Evolutionary conservation across 495 filamentous ascomycete genomes (phyloP).

Genomic region (Penicillium mononematosum): DNA sequence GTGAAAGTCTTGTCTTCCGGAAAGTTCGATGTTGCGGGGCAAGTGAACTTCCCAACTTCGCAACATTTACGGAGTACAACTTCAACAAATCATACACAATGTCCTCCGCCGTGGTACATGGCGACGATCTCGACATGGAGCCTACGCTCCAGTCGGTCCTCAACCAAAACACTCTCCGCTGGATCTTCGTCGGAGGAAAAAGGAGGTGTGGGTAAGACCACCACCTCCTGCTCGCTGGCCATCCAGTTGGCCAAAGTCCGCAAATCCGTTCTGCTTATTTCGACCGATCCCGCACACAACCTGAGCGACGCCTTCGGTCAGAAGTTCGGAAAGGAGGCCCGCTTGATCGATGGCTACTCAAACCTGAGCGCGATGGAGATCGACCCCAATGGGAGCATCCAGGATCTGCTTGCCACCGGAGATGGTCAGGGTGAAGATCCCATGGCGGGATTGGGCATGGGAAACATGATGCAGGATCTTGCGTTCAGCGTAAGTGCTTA

Average conservation of each 20-base stretch:
- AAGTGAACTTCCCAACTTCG: constrained; percentile 3
- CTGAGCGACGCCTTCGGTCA: constrained; percentile 96
- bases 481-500: constrained; percentile 60
- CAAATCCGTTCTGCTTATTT: constrained; percentile 94
- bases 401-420: constrained; percentile 83
- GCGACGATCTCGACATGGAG: constrained; percentile 79
- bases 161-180: constrained; percentile 89
- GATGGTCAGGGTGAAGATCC: constrained; percentile 71
- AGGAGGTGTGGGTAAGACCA: constrained; percentile 99
- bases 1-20: constrained; percentile 26
- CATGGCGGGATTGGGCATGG: constrained; percentile 63
- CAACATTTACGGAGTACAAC: constrained; percentile 6
- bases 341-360: constrained; percentile 83
- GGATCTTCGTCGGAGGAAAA: constrained; percentile 99
- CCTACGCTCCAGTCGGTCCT: constrained; percentile 92
- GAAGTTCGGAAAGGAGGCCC: constrained; percentile 98
- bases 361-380: constrained; percentile 99
- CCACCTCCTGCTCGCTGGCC: constrained; percentile 94
- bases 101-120: constrained; percentile 63
- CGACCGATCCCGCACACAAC: constrained; percentile 98
- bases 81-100: constrained; percentile 35
- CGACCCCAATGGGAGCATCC: constrained; percentile 96
- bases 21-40: constrained; percentile 44
- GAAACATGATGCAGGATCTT: constrained; percentile 73
- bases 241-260: constrained; percentile 97